Evolutionary conservation across 2,329 filamentous ascomycete species (phyloP), one percentile per base, ranked within the genome.

Genomic region (Aspergillus alliaceus): DNA sequence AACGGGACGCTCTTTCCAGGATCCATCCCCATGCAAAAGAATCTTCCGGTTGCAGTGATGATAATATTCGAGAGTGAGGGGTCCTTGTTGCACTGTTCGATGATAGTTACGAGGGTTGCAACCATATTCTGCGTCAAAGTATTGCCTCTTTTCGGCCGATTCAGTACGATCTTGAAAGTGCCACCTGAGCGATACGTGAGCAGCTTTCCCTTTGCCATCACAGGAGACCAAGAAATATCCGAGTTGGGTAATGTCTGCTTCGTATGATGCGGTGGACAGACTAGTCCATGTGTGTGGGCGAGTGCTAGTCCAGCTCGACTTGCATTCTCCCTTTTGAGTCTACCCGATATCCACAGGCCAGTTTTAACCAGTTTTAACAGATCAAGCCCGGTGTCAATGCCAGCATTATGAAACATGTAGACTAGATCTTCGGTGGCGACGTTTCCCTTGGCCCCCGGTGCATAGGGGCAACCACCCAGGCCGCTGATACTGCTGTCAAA

Each of bases 371-470:
- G 75, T 42, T 82, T 82, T 60, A 48, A 2, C 5, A 91, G 62
- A 69, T 90, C 83, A 1, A 95, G 82, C 0, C 90, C 90, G 0
- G 90, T 93, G 40, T 86, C 79, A 76, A 90, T 86, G 0, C 91
- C 91, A 54, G 92, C 69, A 12, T 68, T 63, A 6, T 73, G 61
- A 34, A 75, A 75, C 64, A 90, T 88, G 69, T 93, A 91, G 1
- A 95, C 87, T 75, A 96, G 76, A 70, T 96, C 89, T 75, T 96
- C 91, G 0, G 90, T 93, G 1, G 90, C 87, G 12, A 93, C 90
- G 70, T 96, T 96, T 1, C 91, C 91, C 39, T 90, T 95, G 0
- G 91, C 91, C 0, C 91, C 91, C 0, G 90, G 91, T 60, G 88
- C 90, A 69, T 90, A 96, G 0, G 91, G 91, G 69, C 91, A 96